phyloP scores from a whole-genome alignment of 768 basidiomycete genomes.

The Paxillus ammoniavirescens region DNA sequence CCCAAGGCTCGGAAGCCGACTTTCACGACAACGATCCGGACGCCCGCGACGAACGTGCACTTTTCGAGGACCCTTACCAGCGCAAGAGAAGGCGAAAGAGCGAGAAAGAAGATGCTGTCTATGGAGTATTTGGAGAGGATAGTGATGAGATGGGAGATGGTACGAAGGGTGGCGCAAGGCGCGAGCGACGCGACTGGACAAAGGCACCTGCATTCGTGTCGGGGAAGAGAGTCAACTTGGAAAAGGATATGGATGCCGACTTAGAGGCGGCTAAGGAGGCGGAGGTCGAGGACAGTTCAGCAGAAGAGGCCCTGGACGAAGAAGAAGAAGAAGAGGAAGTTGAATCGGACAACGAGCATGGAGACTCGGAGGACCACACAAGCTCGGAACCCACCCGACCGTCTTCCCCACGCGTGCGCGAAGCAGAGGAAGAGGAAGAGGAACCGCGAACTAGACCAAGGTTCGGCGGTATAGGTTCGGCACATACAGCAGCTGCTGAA shows the following conservation, averaged over 20 bases:
- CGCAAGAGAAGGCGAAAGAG: slow-evolving; percentile 64
- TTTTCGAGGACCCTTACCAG: slow-evolving; percentile 76
- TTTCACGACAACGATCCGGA: slow-evolving; percentile 58
- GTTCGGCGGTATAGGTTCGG: slow-evolving; percentile 45
- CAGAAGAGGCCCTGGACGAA: slow-evolving; percentile 33
- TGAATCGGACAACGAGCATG: slow-evolving; percentile 35
- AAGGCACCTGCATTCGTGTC: slow-evolving; percentile 77
- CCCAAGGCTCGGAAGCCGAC: slow-evolving; percentile 52
- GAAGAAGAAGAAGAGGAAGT: slow-evolving; percentile 31
- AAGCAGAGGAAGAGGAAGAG: slow-evolving; percentile 45
- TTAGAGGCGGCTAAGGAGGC: slow-evolving; percentile 33
- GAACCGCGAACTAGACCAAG: slow-evolving; percentile 34
- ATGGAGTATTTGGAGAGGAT: slow-evolving; percentile 73
- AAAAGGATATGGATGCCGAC: slow-evolving; percentile 44
- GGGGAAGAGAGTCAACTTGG: slow-evolving; percentile 42
- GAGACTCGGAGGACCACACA: slow-evolving; percentile 32
- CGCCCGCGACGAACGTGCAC: slow-evolving; percentile 66
- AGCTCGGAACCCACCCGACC: slow-evolving; percentile 51
- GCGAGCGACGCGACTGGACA: slow-evolving; percentile 62
- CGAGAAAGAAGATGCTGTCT: slow-evolving; percentile 71
- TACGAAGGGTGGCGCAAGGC: slow-evolving; percentile 22
- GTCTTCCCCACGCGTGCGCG: slow-evolving; percentile 54
- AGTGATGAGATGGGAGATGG: slow-evolving; percentile 58
- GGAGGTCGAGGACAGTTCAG: slow-evolving; percentile 34
- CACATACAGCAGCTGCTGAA: neutral